Evolutionary conservation across 2,329 filamentous ascomycete species (phyloP).

Genomic region (Fusarium paranaense): DNA sequence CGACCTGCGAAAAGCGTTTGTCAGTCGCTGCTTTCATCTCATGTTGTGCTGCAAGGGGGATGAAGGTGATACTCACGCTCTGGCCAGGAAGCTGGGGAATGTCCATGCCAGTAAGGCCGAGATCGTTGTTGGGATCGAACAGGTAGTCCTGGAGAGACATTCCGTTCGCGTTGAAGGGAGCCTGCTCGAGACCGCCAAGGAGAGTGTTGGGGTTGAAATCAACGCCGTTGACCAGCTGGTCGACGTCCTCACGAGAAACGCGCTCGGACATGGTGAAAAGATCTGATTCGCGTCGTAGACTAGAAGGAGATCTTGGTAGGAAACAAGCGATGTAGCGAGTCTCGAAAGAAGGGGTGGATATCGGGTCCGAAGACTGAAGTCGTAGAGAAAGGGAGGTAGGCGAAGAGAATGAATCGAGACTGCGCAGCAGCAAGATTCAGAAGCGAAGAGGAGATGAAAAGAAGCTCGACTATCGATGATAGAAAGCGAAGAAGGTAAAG

Average conservation of each 20-base stretch:
- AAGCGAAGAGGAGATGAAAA: background rate
- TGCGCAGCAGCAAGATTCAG: slow-evolving; percentile 2
- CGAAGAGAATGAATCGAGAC: slow-evolving; percentile 6
- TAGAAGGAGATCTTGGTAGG: background rate
- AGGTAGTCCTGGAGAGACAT: background rate
- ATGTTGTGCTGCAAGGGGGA: background rate
- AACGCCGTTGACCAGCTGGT: background rate
- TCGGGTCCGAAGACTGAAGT: background rate
- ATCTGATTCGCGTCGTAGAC: background rate
- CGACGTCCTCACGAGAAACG: background rate
- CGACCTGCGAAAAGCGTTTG: background rate
- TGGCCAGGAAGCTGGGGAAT: background rate
- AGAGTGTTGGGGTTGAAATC: background rate
- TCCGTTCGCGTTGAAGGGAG: background rate
- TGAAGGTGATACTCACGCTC: background rate
- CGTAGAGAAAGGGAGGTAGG: background rate
- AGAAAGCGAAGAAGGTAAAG: background rate
- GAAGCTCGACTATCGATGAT: background rate
- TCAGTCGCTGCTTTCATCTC: slow-evolving; percentile 10
- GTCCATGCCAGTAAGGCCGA: background rate
- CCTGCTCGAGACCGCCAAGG: background rate
- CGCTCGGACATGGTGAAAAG: slow-evolving; percentile 13
- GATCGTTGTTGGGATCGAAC: background rate
- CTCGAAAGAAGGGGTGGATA: background rate
- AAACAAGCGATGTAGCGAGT: slow-evolving; percentile 4